phyloP scores from a whole-genome alignment of 2,329 filamentous ascomycete genomes.

The Cephalotrichum gorgonifer region DNA sequence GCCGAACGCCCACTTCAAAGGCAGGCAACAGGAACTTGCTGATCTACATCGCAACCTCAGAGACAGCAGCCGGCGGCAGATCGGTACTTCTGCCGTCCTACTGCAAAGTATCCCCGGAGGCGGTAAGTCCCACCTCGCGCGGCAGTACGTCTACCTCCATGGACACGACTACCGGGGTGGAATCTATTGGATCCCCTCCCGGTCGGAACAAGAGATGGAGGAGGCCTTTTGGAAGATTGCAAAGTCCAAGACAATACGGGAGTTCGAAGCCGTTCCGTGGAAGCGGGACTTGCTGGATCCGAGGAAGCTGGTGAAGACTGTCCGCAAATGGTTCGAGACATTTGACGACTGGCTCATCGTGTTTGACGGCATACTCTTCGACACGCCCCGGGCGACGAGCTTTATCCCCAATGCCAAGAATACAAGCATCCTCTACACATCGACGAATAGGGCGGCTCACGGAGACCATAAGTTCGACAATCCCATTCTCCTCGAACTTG shows the following conservation, averaged over 20 bases:
- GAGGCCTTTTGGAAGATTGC: conserved; percentile 59
- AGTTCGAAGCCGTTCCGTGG: conserved; percentile 24
- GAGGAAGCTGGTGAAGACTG: conserved; percentile 40
- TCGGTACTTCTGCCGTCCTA: conserved; percentile 52
- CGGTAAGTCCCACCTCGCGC: conserved; percentile 59
- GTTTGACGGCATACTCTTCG: conserved; percentile 56
- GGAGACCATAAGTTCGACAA: conserved; percentile 50
- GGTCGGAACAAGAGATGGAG: conserved; percentile 45
- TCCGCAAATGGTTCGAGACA: conserved; percentile 50
- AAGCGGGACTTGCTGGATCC: conserved; percentile 24
- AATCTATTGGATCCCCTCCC: conserved; percentile 60
- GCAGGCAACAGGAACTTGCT: conserved; percentile 46
- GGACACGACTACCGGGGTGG: conserved; percentile 51
- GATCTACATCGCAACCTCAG: conserved; percentile 49
- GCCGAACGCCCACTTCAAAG: conserved; percentile 52
- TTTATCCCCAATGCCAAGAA: conserved; percentile 56
- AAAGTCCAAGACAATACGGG: conserved; percentile 39
- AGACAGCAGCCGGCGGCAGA: conserved; percentile 40
- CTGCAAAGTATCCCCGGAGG: conserved; percentile 55
- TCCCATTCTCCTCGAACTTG: conserved; percentile 45
- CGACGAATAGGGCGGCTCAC: conserved; percentile 45
- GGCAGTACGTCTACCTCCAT: conserved; percentile 55
- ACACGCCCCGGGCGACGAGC: conserved; percentile 41
- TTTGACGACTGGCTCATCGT: conserved; percentile 57
- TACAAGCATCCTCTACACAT: conserved; percentile 59